These are phyloP conservation scores for Oropetium thomaeum DNA, from an alignment of 176 grass and related monocot species.

Conservation along the genomic window DNA sequence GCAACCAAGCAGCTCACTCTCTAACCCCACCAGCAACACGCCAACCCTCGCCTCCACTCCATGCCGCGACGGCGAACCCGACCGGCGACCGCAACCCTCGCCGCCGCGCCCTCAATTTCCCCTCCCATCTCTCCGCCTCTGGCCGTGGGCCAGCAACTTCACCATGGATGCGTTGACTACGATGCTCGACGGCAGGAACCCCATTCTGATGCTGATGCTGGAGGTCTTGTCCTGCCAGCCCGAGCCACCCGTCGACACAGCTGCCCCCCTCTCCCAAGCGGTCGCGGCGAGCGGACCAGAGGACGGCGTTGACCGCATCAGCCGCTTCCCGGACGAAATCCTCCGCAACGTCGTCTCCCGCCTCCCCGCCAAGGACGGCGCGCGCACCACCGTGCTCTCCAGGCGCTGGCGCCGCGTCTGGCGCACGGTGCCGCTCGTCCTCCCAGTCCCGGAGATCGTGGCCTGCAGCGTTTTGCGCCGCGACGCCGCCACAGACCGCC, in stretches of 20 bases:
- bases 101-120: not conserved
- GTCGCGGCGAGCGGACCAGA: not conserved
- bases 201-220: not conserved
- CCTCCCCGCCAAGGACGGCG: not conserved
- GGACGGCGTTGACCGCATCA: not conserved
- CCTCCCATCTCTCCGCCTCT: not conserved
- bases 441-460: not conserved
- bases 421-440: not conserved
- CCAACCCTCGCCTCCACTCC: not conserved
- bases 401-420: slow-evolving; percentile 3
- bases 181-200: not conserved
- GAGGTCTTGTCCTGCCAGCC: not conserved
- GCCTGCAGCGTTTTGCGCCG: not conserved
- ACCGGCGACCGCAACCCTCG: not conserved
- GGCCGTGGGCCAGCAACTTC: too few species aligned
- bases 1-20: not conserved
- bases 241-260: not conserved
- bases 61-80: too few species aligned
- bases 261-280: not conserved
- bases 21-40: not conserved
- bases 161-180: not conserved
- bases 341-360: slow-evolving; percentile 13
- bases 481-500: not conserved
- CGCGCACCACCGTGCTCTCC: not conserved
- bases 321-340: not conserved